phyloP scores from a whole-genome alignment of 73 alveolate species.

The Symbiodinium pilosum region DNA sequence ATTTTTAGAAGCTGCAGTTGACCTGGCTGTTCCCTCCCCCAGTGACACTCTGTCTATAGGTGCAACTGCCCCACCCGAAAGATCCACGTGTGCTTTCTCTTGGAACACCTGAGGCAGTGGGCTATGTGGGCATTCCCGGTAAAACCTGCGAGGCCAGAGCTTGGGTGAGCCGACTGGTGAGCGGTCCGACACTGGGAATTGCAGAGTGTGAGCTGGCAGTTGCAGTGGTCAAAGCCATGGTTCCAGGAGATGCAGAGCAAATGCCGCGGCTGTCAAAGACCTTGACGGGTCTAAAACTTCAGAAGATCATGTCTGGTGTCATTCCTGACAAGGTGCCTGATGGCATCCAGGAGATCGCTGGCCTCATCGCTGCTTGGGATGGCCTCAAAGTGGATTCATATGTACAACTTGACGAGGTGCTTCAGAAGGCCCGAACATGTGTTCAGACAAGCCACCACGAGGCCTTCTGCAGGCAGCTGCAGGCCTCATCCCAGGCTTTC shows the following conservation, averaged over 20 bases:
- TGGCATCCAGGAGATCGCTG: neutral
- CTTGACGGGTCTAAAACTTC: neutral
- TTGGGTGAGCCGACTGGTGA: neutral
- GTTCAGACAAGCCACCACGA: neutral
- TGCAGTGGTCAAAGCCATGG: neutral
- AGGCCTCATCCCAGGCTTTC: neutral
- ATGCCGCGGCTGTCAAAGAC: neutral
- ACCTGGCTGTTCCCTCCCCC: too few relatives aligned
- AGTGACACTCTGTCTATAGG: too few relatives aligned
- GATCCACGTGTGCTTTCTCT: neutral
- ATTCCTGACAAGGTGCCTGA: too few relatives aligned
- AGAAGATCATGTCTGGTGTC: neutral
- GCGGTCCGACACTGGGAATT: neutral
- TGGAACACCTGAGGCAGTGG: neutral
- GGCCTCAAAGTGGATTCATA: neutral
- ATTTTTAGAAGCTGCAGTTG: too few relatives aligned
- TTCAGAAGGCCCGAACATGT: neutral
- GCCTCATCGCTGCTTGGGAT: neutral
- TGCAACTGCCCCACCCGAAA: too few relatives aligned
- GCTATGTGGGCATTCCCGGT: neutral
- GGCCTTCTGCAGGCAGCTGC: neutral
- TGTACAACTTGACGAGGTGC: neutral
- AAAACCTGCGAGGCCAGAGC: neutral
- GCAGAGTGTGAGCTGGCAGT: neutral
- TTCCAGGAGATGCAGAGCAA: neutral